Evolutionary conservation across 441 rosid species (phyloP).

Genomic region (Euphorbia neoarborescens): DNA sequence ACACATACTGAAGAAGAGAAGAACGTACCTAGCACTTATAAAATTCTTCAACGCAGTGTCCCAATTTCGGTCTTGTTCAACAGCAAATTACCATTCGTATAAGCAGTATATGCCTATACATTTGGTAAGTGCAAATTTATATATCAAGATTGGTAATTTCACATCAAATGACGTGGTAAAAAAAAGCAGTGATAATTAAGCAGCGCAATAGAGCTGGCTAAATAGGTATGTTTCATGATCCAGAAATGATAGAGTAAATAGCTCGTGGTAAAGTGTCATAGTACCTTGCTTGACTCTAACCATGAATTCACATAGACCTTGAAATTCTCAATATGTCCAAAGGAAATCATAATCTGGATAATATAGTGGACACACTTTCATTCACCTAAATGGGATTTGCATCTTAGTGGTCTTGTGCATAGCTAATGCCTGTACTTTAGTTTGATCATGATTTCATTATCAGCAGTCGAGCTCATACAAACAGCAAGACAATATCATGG

Average conservation of each 20-base stretch:
- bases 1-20: constrained; percentile 19
- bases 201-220: not conserved
- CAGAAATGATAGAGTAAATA: not conserved
- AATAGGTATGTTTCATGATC: not conserved
- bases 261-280: not conserved
- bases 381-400: not conserved
- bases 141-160: constrained; percentile 7
- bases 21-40: constrained; percentile 80
- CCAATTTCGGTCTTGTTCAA: constrained; percentile 97
- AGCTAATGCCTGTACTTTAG: not conserved
- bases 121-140: constrained; percentile 13
- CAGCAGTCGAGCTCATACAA: not conserved
- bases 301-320: not conserved
- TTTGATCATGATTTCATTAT: not conserved
- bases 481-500: not conserved
- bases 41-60: constrained; percentile 79
- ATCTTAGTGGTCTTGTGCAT: not conserved
- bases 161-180: not conserved
- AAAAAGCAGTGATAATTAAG: constrained; percentile 1
- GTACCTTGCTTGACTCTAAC: constrained; percentile 2
- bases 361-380: not conserved
- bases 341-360: not conserved
- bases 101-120: constrained; percentile 86
- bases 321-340: constrained; percentile 2
- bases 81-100: constrained; percentile 87